Conservation (phyloP, 805 yeast species). For the Tetrapisispora nanseiensis region DNA sequence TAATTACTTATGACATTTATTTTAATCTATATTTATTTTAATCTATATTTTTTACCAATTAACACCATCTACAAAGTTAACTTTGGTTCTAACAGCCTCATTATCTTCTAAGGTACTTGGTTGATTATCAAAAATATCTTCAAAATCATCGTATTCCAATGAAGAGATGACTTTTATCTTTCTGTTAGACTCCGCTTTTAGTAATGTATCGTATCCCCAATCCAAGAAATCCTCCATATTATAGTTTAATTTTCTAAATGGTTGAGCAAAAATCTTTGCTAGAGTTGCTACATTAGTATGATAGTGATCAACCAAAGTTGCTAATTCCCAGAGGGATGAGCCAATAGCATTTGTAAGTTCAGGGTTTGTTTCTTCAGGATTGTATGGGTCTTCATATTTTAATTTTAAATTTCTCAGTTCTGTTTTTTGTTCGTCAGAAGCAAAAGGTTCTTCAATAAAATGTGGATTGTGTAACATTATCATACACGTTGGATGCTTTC, state of each 20-base stretch:
- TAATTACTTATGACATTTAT: neutral
- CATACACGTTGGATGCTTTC: constrained; percentile 93
- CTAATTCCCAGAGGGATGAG: constrained; percentile 89
- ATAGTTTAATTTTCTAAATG: constrained; percentile 77
- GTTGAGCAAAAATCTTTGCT: constrained; percentile 81
- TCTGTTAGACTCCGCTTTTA: constrained; percentile 56
- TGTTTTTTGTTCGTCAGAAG: constrained; percentile 21
- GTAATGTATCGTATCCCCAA: constrained; percentile 66
- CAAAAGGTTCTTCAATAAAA: constrained; percentile 22
- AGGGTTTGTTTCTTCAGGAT: constrained; percentile 60
- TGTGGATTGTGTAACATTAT: constrained; percentile 55
- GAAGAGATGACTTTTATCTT: constrained; percentile 64
- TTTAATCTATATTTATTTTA: neutral
- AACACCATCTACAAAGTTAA: constrained; percentile 14
- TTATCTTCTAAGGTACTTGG: neutral
- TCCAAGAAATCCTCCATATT: constrained; percentile 91
- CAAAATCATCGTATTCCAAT: constrained; percentile 52
- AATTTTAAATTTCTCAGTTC: constrained; percentile 12
- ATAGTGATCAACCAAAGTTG: constrained; percentile 69
- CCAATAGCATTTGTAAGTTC: constrained; percentile 66
- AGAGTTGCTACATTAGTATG: constrained; percentile 93
- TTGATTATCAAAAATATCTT: constrained; percentile 9
- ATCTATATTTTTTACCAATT: too few relatives aligned
- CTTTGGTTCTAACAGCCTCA: neutral
- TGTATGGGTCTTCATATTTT: constrained; percentile 54